A percentile compares a stretch with the other conserved stretches of the same genome.
These are phyloP conservation scores for Globisporangium nodosum DNA, from an alignment of 352 stramenopile species.

Conservation along the genomic window DNA sequence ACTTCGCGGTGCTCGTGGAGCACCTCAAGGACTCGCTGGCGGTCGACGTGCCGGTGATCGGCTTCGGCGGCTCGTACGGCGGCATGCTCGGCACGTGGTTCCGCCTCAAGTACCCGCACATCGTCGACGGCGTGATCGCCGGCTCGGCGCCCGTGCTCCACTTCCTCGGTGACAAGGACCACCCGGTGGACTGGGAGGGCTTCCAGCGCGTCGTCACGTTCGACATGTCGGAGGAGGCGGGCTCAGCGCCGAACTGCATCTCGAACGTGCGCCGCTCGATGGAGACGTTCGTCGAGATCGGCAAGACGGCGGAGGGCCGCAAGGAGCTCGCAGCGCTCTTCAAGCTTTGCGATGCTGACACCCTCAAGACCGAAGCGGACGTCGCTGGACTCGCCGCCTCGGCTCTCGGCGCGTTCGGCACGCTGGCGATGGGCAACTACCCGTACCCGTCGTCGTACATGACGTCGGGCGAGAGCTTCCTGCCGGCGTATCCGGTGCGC, in stretches of 20 bases:
- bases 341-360: too few species aligned
- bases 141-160: constrained; percentile 83
- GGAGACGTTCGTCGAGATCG: too few species aligned
- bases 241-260: constrained; percentile 59
- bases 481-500: constrained; percentile 89
- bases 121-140: constrained; percentile 88
- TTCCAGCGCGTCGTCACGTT: constrained; percentile 51
- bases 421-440: constrained; percentile 90
- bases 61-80: constrained; percentile 91
- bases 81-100: constrained; percentile 93
- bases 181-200: constrained; percentile 34
- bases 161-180: constrained; percentile 53
- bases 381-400: too few species aligned
- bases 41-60: constrained; percentile 68
- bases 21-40: constrained; percentile 40
- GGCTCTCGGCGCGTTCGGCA: too few species aligned
- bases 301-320: too few species aligned
- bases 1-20: constrained; percentile 76
- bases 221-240: constrained; percentile 60
- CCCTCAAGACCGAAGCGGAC: too few species aligned
- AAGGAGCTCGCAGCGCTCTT: too few species aligned
- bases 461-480: constrained; percentile 68
- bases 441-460: constrained; percentile 96
- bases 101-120: constrained; percentile 90
- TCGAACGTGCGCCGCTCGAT: constrained; percentile 63